Conservation (phyloP, 1,139 yeast species). For the Lodderomyces metapsilosis region DNA sequence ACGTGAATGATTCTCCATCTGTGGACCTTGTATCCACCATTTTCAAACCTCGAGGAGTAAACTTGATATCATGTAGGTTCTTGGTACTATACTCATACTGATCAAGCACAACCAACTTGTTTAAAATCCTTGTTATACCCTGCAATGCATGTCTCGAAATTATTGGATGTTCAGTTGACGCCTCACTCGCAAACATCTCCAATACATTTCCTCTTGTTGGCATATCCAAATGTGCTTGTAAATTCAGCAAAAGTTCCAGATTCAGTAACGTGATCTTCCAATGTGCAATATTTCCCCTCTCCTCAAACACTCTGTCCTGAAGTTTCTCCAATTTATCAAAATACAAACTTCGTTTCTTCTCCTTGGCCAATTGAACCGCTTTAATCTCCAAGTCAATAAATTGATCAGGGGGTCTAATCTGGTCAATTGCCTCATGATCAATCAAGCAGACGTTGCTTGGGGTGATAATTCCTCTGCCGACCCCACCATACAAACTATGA, state of each 20-base stretch:
- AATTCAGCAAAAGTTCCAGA: constrained; percentile 50
- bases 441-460: constrained; percentile 63
- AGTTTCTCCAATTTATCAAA: constrained; percentile 40
- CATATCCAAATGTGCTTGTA: constrained; percentile 58
- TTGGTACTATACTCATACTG: constrained; percentile 51
- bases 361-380: constrained; percentile 59
- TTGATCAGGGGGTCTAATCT: constrained; percentile 64
- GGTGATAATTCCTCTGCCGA: constrained; percentile 47
- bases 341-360: constrained; percentile 48
- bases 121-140: constrained; percentile 58
- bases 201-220: constrained; percentile 45
- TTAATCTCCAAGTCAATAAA: constrained; percentile 55
- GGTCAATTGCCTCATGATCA: constrained; percentile 43
- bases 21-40: constrained; percentile 41
- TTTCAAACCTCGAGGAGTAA: constrained; percentile 36
- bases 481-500: constrained; percentile 47
- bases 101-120: constrained; percentile 52
- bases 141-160: constrained; percentile 63
- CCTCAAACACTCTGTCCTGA: constrained; percentile 42
- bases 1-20: constrained; percentile 34
- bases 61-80: constrained; percentile 44
- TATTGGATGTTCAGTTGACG: constrained; percentile 71
- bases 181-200: constrained; percentile 48
- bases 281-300: constrained; percentile 39
- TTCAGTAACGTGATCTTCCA: constrained; percentile 71